These are phyloP conservation scores for Pseudonitzschia delicatissima DNA, from an alignment of 108 stramenopile species.

Conservation along the genomic window DNA sequence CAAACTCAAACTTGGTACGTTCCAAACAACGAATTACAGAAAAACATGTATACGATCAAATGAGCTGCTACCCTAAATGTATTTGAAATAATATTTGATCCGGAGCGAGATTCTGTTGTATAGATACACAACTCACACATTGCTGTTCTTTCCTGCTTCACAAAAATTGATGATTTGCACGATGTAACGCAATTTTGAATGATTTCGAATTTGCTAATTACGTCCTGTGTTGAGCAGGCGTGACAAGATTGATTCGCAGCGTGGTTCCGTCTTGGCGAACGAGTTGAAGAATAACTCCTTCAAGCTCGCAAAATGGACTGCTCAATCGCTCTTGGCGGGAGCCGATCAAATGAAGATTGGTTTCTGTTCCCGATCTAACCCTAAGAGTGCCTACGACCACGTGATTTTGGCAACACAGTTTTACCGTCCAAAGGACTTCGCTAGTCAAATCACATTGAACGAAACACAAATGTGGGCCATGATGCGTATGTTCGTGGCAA, in stretches of 20 bases:
- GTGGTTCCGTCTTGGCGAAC: constrained; percentile 94
- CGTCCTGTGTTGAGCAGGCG: too few species aligned
- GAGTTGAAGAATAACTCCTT: constrained; percentile 98
- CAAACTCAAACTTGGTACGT: constrained; percentile 14
- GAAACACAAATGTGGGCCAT: constrained; percentile 98
- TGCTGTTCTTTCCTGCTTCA: not conserved
- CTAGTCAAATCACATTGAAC: constrained; percentile 91
- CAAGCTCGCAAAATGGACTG: constrained; percentile 98
- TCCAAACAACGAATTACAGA: not conserved
- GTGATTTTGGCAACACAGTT: constrained; percentile 92
- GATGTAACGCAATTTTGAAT: constrained; percentile 21
- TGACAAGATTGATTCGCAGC: constrained; percentile 92
- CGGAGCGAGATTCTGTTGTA: too few species aligned
- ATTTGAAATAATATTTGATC: too few species aligned
- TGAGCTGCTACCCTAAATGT: too few species aligned
- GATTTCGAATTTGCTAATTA: too few species aligned
- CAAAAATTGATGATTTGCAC: too few species aligned
- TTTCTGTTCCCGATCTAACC: constrained; percentile 78
- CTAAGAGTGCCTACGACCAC: constrained; percentile 91
- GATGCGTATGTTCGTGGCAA: constrained; percentile 91
- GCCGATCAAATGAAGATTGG: constrained; percentile 99
- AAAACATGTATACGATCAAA: too few species aligned
- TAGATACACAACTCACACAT: too few species aligned
- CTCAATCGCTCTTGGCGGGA: constrained; percentile 92
- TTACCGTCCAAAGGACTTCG: constrained; percentile 96